Base-by-base conservation (phyloP, 805 yeast genomes). In the Cyberlindnera mrakii region DNA sequence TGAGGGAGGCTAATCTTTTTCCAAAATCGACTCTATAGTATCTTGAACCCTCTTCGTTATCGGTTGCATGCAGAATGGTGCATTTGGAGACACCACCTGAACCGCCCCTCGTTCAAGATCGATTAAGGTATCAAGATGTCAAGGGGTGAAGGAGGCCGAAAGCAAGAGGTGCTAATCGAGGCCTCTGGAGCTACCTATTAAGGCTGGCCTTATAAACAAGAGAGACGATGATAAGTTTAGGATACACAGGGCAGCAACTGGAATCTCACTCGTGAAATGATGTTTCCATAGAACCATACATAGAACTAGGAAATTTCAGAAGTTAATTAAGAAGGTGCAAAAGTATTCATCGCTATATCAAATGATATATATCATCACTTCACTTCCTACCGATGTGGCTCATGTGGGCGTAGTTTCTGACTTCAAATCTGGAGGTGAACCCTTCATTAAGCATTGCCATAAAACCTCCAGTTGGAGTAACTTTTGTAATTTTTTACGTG, bases 401-500 rank as follows among this genome's bases (percentile, higher is more conserved):
- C 18, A 29, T 17, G 10, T 31, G n/a, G 20, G 33, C 11, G 18
- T 41, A 44, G 8, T 5, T 40, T 18, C 27, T 41, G 23, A 42
- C 44, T 6, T 41, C 47, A 20, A 37, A 18, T n/a, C 19, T 33
- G 6, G 40, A 11, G 31, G 29, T 38, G 32, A 41, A 45, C 13
- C 42, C 37, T 39, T 45, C 40, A 37, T 37, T n/a, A n/a, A n/a
- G n/a, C n/a, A n/a, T n/a, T n/a, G n/a, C n/a, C n/a, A n/a, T n/a
- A n/a, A n/a, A n/a, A 20, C 11, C 23, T 31, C 9, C 44, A 39
- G 43, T 42, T 36, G 20, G 39, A n/a, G 39, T 39, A 36, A n/a
- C 43, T 40, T 19, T 39, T 42, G 29, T 20, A 36, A 44, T 45
- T 42, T 20, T 23, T 23, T 23, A 10, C 7, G 20, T 23, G 27